phyloP scores from a whole-genome alignment of 2,329 filamentous ascomycete genomes.

The Apiospora malaysiana region DNA sequence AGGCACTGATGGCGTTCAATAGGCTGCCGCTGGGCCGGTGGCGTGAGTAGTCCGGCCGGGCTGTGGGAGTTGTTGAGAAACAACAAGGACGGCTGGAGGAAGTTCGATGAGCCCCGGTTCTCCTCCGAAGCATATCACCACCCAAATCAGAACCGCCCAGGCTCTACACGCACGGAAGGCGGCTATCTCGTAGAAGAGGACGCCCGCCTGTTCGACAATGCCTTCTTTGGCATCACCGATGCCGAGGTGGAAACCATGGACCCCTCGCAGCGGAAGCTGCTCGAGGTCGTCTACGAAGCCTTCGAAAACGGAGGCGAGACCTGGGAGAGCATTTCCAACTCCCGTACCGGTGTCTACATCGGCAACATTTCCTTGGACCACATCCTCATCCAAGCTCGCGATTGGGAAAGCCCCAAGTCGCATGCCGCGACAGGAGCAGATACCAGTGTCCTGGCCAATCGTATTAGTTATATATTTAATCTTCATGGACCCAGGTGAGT shows the following conservation, averaged over 20 bases:
- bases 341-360: constrained; percentile 32
- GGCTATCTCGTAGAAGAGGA: constrained; percentile 40
- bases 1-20: constrained; percentile 1
- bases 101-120: constrained; percentile 28
- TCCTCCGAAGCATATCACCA: constrained; percentile 32
- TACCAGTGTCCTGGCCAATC: constrained; percentile 37
- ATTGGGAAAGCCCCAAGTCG: constrained; percentile 32
- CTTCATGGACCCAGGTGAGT: constrained; percentile 35
- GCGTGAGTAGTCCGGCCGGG: constrained; percentile 23
- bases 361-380: constrained; percentile 36
- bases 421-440: constrained; percentile 37
- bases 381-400: constrained; percentile 27
- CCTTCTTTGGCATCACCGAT: constrained; percentile 39
- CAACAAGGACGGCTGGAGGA: constrained; percentile 28
- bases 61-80: constrained; percentile 33
- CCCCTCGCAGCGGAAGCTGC: constrained; percentile 39
- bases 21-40: constrained; percentile 34
- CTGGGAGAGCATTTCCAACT: constrained; percentile 23
- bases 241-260: constrained; percentile 39
- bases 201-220: constrained; percentile 33
- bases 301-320: constrained; percentile 30
- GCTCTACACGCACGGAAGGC: constrained; percentile 26
- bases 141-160: constrained; percentile 23
- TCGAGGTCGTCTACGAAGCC: constrained; percentile 45
- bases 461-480: constrained; percentile 42